phyloP scores from a whole-genome alignment of 345 rosid genomes.

The Adansonia digitata region DNA sequence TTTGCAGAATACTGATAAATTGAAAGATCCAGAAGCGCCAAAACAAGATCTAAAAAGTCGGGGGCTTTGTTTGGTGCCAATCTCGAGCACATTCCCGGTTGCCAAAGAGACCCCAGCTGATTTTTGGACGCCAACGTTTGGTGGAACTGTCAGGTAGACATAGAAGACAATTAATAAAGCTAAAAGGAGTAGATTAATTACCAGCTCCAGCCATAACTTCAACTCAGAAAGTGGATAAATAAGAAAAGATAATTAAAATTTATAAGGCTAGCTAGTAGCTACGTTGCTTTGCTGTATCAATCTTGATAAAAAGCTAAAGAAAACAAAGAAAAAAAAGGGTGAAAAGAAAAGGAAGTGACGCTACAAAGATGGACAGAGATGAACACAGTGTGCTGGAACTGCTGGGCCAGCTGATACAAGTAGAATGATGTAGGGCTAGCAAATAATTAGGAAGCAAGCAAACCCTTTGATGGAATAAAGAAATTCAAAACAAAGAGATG shows the following conservation, averaged over 20 bases:
- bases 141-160: conserved; percentile 49
- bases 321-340: conserved; percentile 11
- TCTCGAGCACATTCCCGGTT: conserved; percentile 64
- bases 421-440: conserved; percentile 35
- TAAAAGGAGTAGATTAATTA: not conserved
- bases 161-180: not conserved
- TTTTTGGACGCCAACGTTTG: conserved; percentile 74
- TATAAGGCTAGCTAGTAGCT: conserved; percentile 20
- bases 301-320: conserved; percentile 30
- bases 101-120: conserved; percentile 55
- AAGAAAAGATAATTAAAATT: conserved; percentile 13
- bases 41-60: conserved; percentile 62
- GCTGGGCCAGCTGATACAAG: conserved; percentile 40
- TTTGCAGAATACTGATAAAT: conserved; percentile 28
- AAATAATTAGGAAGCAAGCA: conserved; percentile 34
- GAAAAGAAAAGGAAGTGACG: conserved; percentile 15
- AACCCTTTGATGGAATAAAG: not conserved
- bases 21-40: conserved; percentile 35
- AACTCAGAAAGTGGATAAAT: not conserved
- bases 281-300: conserved; percentile 32
- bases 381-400: not conserved
- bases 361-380: conserved; percentile 26
- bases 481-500: not conserved
- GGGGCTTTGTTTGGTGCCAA: conserved; percentile 83
- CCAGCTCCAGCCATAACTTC: conserved; percentile 9